Evolutionary conservation across 441 rosid species (phyloP).

Genomic region (Hura crepitans): DNA sequence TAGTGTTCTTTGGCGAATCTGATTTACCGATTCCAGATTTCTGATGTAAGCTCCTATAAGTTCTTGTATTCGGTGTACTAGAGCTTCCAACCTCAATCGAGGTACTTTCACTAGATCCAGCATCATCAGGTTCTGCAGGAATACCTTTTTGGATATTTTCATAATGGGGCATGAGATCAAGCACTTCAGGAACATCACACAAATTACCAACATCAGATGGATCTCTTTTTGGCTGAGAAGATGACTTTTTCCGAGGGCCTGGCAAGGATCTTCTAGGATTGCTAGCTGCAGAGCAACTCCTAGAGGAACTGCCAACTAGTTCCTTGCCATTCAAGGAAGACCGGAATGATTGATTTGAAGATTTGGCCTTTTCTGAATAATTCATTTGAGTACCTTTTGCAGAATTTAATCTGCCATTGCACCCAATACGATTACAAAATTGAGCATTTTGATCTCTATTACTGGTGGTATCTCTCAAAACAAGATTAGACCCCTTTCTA

Average conservation of each 20-base stretch:
- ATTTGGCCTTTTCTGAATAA: conserved; percentile 51
- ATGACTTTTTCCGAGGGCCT: conserved; percentile 41
- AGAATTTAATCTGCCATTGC: conserved; percentile 55
- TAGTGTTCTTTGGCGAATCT: conserved; percentile 35
- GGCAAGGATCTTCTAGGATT: conserved; percentile 36
- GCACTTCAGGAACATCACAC: conserved; percentile 48
- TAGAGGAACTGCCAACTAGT: conserved; percentile 65
- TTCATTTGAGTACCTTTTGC: conserved; percentile 43
- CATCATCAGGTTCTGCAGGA: conserved; percentile 31
- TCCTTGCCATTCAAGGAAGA: conserved; percentile 61
- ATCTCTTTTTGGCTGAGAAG: conserved; percentile 47
- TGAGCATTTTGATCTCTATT: conserved; percentile 53
- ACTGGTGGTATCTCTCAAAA: conserved; percentile 52
- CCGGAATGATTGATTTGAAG: conserved; percentile 42
- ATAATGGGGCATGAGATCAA: conserved; percentile 30
- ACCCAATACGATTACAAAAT: conserved; percentile 59
- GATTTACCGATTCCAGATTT: conserved; percentile 45
- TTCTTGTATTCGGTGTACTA: conserved; percentile 42
- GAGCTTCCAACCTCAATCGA: conserved; percentile 48
- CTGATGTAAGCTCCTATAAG: conserved; percentile 38
- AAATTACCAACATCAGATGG: conserved; percentile 63
- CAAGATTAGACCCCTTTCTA: conserved; percentile 51
- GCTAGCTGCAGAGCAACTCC: conserved; percentile 33
- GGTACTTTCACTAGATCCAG: conserved; percentile 28
- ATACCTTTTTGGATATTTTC: conserved; percentile 45